Evolutionary conservation across 306 rosid species (phyloP).

Genomic region (Trifolium subterraneum): DNA sequence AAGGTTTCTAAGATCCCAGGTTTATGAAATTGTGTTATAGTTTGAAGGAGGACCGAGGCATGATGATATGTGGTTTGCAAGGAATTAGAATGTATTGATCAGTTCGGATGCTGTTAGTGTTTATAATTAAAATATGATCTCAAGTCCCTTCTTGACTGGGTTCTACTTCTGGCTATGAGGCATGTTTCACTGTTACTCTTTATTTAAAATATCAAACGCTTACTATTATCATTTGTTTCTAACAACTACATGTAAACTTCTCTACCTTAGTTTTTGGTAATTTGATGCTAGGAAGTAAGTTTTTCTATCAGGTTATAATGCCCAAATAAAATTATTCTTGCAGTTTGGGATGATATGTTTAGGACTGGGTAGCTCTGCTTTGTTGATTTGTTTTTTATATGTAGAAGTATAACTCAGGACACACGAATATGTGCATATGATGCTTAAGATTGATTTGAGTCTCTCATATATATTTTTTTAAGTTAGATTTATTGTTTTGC

Average conservation of each 20-base stretch:
- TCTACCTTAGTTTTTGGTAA: not conserved
- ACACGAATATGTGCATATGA: not conserved
- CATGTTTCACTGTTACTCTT: not conserved
- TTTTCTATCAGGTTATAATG: not conserved
- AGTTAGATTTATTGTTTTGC: constrained; percentile 26
- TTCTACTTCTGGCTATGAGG: not conserved
- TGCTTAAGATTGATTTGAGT: constrained; percentile 13
- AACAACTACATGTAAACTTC: not conserved
- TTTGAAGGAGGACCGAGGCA: not conserved
- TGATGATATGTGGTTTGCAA: constrained; percentile 18
- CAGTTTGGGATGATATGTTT: not conserved
- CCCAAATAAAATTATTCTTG: constrained; percentile 12
- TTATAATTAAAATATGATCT: not conserved
- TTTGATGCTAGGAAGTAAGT: not conserved
- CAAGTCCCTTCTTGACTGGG: not conserved
- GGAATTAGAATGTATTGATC: not conserved
- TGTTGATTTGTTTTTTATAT: not conserved
- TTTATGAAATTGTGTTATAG: constrained; percentile 3
- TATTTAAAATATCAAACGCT: not conserved
- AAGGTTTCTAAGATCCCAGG: constrained; percentile 21
- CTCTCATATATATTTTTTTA: not conserved
- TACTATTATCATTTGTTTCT: constrained; percentile 1
- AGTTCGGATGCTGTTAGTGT: not conserved
- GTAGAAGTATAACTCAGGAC: constrained; percentile 15
- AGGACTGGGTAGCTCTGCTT: constrained; percentile 7